Evolutionary conservation across 2,329 filamentous ascomycete species (phyloP).

Genomic region (Zopfia rhizophila): DNA sequence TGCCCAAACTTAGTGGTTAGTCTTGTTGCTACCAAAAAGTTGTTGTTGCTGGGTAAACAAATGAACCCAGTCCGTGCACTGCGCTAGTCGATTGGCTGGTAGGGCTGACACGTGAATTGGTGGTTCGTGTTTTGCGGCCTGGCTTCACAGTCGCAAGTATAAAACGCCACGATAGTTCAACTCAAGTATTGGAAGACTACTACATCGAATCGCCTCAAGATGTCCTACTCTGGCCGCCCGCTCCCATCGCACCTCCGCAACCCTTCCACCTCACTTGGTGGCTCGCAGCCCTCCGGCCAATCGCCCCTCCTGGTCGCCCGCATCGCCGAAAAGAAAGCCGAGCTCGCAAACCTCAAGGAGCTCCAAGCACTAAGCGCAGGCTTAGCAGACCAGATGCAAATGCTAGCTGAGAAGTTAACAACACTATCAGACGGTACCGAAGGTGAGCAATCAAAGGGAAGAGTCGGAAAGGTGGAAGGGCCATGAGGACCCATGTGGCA

Average conservation of each 20-base stretch:
- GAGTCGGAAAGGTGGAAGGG: slow-evolving; percentile 6
- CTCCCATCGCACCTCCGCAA: slow-evolving; percentile 73
- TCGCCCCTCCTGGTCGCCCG: slow-evolving; percentile 77
- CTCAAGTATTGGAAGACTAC: background rate
- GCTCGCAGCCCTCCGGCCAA: slow-evolving; percentile 62
- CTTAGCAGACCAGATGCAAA: slow-evolving; percentile 83
- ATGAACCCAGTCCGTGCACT: background rate
- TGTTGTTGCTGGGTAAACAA: slow-evolving; percentile 47
- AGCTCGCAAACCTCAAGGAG: slow-evolving; percentile 81
- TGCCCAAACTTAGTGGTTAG: slow-evolving; percentile 34
- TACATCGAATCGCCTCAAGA: slow-evolving; percentile 18
- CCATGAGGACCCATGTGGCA: slow-evolving; percentile 18
- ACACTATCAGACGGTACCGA: slow-evolving; percentile 85
- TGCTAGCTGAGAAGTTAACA: slow-evolving; percentile 78
- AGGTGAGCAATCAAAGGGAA: slow-evolving; percentile 59
- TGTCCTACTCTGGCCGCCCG: slow-evolving; percentile 55
- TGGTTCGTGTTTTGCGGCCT: too few species aligned
- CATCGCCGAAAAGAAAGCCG: slow-evolving; percentile 86
- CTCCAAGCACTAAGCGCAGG: slow-evolving; percentile 81
- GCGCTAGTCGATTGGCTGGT: background rate
- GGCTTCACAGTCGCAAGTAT: too few species aligned
- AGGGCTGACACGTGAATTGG: background rate
- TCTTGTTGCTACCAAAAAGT: slow-evolving; percentile 35
- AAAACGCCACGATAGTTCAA: too few species aligned
- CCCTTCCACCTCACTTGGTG: slow-evolving; percentile 59